These are phyloP conservation scores for Hanseniaspora jakobsenii DNA, from an alignment of 805 yeast species.

Conservation along the genomic window DNA sequence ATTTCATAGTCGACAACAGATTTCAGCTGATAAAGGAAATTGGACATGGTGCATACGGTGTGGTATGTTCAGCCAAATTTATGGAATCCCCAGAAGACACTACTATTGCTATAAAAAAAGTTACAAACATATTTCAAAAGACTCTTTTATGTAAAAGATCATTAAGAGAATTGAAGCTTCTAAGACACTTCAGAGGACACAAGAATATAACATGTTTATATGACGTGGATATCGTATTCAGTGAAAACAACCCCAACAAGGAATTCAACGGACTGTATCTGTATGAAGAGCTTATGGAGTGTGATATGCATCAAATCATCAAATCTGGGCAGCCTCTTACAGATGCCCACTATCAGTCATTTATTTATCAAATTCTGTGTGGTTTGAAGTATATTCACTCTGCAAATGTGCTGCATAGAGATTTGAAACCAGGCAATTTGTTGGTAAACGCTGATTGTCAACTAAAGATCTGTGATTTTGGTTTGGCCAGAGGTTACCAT, in stretches of 20 bases:
- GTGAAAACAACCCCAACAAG: constrained; percentile 33
- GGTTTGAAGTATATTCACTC: constrained; percentile 84
- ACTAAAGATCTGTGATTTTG: constrained; percentile 90
- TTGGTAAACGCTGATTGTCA: constrained; percentile 94
- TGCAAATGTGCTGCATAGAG: constrained; percentile 87
- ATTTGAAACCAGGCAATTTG: constrained; percentile 85
- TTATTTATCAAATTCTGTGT: constrained; percentile 80
- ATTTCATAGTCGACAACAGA: constrained; percentile 78
- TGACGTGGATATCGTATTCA: constrained; percentile 73
- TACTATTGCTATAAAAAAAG: constrained; percentile 87
- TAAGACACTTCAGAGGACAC: constrained; percentile 91
- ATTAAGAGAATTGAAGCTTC: constrained; percentile 73
- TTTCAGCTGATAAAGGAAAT: constrained; percentile 83
- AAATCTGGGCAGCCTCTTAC: constrained; percentile 86
- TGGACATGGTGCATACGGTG: constrained; percentile 97
- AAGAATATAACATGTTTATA: constrained; percentile 90
- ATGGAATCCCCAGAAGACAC: constrained; percentile 61
- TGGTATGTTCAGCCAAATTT: constrained; percentile 88
- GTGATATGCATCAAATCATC: constrained; percentile 96
- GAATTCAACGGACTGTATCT: constrained; percentile 83
- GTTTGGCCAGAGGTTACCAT: constrained; percentile 84
- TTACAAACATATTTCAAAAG: constrained; percentile 85
- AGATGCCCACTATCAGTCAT: constrained; percentile 89
- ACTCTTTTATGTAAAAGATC: constrained; percentile 87
- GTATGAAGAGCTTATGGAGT: constrained; percentile 95